Evolutionary conservation across 2,329 filamentous ascomycete genomes (phyloP).

Genomic region (Fusarium redolens): DNA sequence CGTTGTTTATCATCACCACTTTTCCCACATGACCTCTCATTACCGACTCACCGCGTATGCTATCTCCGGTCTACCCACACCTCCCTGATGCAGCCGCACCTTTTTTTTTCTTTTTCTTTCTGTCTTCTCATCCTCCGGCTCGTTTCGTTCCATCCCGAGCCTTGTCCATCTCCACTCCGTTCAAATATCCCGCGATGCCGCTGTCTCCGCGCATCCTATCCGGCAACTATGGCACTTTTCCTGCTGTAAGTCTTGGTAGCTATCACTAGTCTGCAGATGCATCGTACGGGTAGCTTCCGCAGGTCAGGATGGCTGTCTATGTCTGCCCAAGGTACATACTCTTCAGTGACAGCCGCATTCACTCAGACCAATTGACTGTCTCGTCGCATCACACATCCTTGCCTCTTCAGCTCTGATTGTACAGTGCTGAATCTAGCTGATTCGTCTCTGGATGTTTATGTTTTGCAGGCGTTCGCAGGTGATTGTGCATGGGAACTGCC

Average conservation of each 20-base stretch:
- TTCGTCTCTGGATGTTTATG: constrained; percentile 1
- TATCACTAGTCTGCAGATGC: neutral
- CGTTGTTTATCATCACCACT: constrained; percentile 33
- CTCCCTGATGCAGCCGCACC: constrained; percentile 16
- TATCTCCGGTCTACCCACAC: constrained; percentile 23
- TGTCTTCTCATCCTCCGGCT: constrained; percentile 17
- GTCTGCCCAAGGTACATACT: constrained; percentile 14
- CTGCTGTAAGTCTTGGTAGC: neutral
- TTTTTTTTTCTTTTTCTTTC: constrained; percentile 5
- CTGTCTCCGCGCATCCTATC: constrained; percentile 29
- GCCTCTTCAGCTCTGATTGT: constrained; percentile 15
- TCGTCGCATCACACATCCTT: constrained; percentile 24
- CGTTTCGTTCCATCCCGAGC: constrained; percentile 35
- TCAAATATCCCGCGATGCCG: constrained; percentile 29
- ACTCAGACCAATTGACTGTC: constrained; percentile 20
- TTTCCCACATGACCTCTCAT: constrained; percentile 40
- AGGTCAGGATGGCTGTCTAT: constrained; percentile 7
- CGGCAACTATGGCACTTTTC: neutral
- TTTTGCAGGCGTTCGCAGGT: constrained; percentile 35
- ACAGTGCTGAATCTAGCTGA: constrained; percentile 5
- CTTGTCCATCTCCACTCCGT: constrained; percentile 33
- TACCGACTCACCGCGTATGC: constrained; percentile 13
- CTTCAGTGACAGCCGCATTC: constrained; percentile 17
- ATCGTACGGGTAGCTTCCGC: constrained; percentile 24
- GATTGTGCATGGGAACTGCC: constrained; percentile 6